Percentiles rank a stretch among this genome's conserved stretches.
These are phyloP conservation scores for Cicer bijugum DNA, from an alignment of 306 rosid genomes.

Conservation along the genomic window DNA sequence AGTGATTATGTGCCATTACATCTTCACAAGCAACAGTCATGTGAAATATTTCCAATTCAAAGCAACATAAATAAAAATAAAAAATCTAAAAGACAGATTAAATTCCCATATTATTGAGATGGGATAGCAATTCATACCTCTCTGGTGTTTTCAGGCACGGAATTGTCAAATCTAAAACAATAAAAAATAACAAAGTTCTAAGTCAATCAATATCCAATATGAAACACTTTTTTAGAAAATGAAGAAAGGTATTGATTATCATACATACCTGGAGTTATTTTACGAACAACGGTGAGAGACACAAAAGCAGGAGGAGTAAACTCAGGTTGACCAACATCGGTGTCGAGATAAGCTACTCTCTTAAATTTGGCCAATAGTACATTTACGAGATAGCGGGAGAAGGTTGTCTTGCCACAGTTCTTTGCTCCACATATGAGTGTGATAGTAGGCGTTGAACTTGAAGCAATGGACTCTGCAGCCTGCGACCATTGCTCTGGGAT, in stretches of 20 bases:
- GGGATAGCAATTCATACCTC: slow-evolving; percentile 61
- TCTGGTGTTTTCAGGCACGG: slow-evolving; percentile 86
- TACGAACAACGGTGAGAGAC: slow-evolving; percentile 67
- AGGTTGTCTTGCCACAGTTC: slow-evolving; percentile 86
- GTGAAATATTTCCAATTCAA: slow-evolving; percentile 37
- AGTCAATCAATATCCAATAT: slow-evolving; percentile 6
- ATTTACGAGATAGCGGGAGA: slow-evolving; percentile 87
- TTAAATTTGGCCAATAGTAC: slow-evolving; percentile 53
- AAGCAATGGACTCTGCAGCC: slow-evolving; percentile 63
- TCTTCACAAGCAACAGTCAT: slow-evolving; percentile 12
- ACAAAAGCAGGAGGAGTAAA: slow-evolving; percentile 88
- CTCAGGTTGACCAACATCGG: slow-evolving; percentile 96
- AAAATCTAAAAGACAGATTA: neutral
- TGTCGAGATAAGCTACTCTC: slow-evolving; percentile 79
- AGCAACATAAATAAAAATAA: slow-evolving; percentile 12
- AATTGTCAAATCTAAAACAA: slow-evolving; percentile 70
- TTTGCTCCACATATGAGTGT: slow-evolving; percentile 78
- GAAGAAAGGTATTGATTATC: slow-evolving; percentile 40
- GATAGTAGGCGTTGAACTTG: slow-evolving; percentile 57
- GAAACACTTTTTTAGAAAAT: neutral
- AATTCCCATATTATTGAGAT: slow-evolving; percentile 27
- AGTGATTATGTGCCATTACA: neutral
- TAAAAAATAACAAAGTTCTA: neutral
- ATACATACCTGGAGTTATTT: slow-evolving; percentile 69
- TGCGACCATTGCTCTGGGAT: slow-evolving; percentile 75